phyloP scores from a whole-genome alignment of 306 rosid species.

The Leucaena leucocephala region DNA sequence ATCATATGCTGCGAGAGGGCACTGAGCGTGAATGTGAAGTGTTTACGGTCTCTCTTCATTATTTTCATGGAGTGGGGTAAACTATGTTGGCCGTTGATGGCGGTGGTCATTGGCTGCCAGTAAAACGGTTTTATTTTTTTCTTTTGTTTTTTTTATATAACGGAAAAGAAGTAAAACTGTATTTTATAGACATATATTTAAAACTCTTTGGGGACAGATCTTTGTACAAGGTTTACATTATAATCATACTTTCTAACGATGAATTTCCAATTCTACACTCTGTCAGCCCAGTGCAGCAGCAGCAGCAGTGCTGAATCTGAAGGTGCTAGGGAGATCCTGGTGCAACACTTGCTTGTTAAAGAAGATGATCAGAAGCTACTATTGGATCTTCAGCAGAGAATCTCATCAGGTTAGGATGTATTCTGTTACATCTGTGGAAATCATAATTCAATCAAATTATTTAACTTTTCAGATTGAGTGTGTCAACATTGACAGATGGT shows the following conservation, averaged over 20 bases:
- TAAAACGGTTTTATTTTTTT: not conserved
- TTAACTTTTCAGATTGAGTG: not conserved
- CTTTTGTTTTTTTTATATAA: no score
- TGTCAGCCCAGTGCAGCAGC: constrained; percentile 68
- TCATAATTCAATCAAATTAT: not conserved
- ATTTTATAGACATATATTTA: not conserved
- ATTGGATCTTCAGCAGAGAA: constrained; percentile 69
- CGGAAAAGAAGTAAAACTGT: not conserved
- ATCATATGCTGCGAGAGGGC: not conserved
- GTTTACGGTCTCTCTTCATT: not conserved
- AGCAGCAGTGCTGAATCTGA: constrained; percentile 42
- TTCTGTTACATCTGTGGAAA: not conserved
- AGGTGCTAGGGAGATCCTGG: constrained; percentile 74
- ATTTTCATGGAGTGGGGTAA: not conserved
- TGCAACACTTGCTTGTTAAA: constrained; percentile 89
- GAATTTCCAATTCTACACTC: constrained; percentile 25
- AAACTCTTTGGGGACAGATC: not conserved
- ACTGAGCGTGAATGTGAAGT: not conserved
- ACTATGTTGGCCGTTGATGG: not conserved
- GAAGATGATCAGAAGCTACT: constrained; percentile 76
- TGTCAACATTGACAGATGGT: not conserved
- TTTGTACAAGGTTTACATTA: not conserved
- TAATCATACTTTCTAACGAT: not conserved
- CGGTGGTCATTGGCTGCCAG: not conserved
- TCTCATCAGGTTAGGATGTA: constrained; percentile 55